Evolutionary conservation across 164 flowering plant genomes (phyloP).

Genomic region (Annona squamosa): DNA sequence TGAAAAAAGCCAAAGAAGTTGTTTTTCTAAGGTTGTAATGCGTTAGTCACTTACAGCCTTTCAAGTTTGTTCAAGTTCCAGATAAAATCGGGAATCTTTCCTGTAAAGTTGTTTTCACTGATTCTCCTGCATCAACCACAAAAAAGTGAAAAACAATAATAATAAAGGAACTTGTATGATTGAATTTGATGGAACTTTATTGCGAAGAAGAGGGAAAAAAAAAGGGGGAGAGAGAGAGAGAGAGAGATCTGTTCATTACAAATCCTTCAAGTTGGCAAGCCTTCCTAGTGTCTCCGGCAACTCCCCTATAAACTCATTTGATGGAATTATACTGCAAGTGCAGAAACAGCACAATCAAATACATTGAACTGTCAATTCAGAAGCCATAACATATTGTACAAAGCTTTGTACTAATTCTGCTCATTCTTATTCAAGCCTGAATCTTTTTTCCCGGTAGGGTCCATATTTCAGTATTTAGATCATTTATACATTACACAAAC

Average conservation of each 20-base stretch:
- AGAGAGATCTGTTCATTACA: slow-evolving; percentile 9
- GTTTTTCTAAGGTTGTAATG: not conserved
- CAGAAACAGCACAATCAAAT: not conserved
- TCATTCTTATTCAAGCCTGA: not conserved
- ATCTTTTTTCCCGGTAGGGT: not conserved
- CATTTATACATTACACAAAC: not conserved
- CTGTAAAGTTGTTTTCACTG: slow-evolving; percentile 34
- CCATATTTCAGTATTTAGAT: not conserved
- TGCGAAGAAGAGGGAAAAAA: not conserved
- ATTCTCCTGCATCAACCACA: slow-evolving; percentile 24
- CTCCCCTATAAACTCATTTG: slow-evolving; percentile 19
- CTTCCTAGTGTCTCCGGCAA: slow-evolving; percentile 13
- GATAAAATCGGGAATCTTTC: slow-evolving; percentile 32
- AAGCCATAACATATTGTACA: not conserved
- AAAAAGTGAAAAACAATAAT: not conserved
- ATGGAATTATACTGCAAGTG: slow-evolving; percentile 16
- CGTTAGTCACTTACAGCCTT: slow-evolving; percentile 21
- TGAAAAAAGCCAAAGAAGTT: not conserved
- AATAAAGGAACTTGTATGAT: not conserved
- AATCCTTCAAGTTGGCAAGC: slow-evolving; percentile 12
- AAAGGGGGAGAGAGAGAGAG: not conserved
- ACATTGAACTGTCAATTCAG: not conserved
- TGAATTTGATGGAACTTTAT: not conserved
- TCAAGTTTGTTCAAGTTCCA: slow-evolving; percentile 21
- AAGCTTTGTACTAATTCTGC: not conserved